Evolutionary conservation across 208 protist species (phyloP), one percentile per base, ranked within the genome.

Genomic region (Wallacemonas sp.): DNA sequence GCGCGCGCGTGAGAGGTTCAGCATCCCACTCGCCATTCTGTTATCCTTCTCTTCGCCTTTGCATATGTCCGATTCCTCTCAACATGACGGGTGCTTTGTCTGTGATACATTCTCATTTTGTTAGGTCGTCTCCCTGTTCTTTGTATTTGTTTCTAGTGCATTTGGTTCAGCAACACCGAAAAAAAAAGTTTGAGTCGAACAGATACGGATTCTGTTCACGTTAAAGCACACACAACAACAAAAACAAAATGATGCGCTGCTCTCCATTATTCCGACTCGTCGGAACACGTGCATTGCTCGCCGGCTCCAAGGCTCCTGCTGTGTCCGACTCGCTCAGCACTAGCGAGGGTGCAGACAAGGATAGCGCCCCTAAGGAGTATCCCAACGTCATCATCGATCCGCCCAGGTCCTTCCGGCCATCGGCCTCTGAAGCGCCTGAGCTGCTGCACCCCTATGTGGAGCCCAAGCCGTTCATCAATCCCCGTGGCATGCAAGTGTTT

Each of bases 401-500:
- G 3, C 59, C 71, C 9, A 66, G 46, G 2, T 49, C 66, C 1
- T 91, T 75, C 41, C 54, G 67, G 11, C 79, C 83, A 5, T 62
- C 84, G 0, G 80, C 82, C 1, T 80, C 84, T 2, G 84, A 91
- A 62, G 78, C 81, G 2, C 90, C 86, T 1, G 79, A 92, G 62
- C 71, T 86, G 26, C 77, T 95, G 60, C 75, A 87, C 55, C 55
- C 82, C 21, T 91, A 91, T 49, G 82, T 88, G 41, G 79, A 91
- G 71, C 86, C 86, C 36, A 93, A 68, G 69, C 90, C 90, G 19
- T 91, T 93, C 58, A 76, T 95, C n/a, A 88, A 77, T 39, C 74
- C 74, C 11, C 77, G 79, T 19, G 66, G 74, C 41, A 38, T 93
- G 46, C 79, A 90, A 64, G 42, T 86, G 9, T 95, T 95, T 67